Conservation (phyloP, 176 grass and related monocot genomes). For the Bothriochloa decipiens region DNA sequence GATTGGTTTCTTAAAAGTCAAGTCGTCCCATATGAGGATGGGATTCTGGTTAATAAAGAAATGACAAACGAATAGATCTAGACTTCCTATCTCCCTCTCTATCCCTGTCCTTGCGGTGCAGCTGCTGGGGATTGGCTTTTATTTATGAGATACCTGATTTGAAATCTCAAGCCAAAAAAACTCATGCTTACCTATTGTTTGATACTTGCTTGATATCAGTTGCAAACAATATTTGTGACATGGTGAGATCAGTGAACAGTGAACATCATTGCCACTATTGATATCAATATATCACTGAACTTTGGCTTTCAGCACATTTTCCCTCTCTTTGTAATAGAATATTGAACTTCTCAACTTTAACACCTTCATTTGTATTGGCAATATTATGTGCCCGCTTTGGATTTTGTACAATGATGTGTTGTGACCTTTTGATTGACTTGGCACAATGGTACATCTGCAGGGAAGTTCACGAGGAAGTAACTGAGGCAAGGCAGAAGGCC, state of each 20-base stretch:
- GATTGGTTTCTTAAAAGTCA: not conserved
- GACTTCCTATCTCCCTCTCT: not conserved
- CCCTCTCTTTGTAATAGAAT: not conserved
- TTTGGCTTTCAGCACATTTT: not conserved
- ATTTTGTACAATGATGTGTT: not conserved
- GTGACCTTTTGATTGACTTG: slow-evolving; percentile 37
- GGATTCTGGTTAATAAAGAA: not conserved
- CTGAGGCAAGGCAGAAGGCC: slow-evolving; percentile 76
- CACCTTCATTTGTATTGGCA: not conserved
- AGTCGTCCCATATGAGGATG: not conserved
- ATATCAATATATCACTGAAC: slow-evolving; percentile 5
- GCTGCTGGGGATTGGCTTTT: not conserved
- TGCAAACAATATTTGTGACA: not conserved
- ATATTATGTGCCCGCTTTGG: not conserved
- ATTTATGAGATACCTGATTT: not conserved
- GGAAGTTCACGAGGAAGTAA: slow-evolving; percentile 95
- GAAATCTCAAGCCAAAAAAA: not conserved
- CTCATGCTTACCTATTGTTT: not conserved
- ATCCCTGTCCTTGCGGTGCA: not conserved
- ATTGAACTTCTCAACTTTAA: not conserved
- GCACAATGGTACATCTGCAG: slow-evolving; percentile 40
- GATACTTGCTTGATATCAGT: not conserved
- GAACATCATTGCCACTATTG: not conserved
- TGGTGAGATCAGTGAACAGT: slow-evolving; percentile 7
- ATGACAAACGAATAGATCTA: not conserved